A percentile compares a stretch with the other conserved stretches of the same genome.
Conservation (phyloP, 1,139 yeast genomes). For the Citeromyces hawaiiensis region DNA sequence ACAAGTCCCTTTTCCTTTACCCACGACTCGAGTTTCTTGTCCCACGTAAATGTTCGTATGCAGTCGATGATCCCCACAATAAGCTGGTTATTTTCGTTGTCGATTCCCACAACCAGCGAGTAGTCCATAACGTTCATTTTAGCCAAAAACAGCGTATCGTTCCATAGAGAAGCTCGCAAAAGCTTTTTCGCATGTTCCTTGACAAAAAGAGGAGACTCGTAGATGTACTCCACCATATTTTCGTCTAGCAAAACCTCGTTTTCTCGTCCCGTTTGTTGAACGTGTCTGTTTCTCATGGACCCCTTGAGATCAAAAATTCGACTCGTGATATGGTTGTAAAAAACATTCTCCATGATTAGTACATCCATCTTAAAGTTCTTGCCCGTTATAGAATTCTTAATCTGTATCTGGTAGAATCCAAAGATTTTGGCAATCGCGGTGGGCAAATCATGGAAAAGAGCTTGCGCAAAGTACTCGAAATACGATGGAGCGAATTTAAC, state of each 20-base stretch:
- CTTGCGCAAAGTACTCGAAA: constrained; percentile 92
- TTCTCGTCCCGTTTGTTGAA: constrained; percentile 89
- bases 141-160: constrained; percentile 85
- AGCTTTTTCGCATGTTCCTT: constrained; percentile 83
- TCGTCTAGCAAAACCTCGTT: constrained; percentile 93
- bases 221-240: constrained; percentile 95
- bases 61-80: constrained; percentile 95
- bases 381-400: constrained; percentile 65
- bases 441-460: constrained; percentile 87
- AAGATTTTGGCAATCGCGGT: constrained; percentile 89
- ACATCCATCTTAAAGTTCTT: constrained; percentile 80
- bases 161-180: constrained; percentile 80
- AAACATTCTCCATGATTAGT: constrained; percentile 89
- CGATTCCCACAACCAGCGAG: constrained; percentile 87
- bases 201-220: constrained; percentile 91
- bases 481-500: constrained; percentile 93
- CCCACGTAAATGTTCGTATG: constrained; percentile 96
- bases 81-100: constrained; percentile 49
- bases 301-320: constrained; percentile 94
- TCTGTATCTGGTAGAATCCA: constrained; percentile 90
- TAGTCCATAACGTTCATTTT: constrained; percentile 99
- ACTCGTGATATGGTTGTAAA: constrained; percentile 71
- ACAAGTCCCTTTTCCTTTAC: constrained; percentile 90
- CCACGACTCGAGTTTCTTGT: constrained; percentile 96
- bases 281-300: constrained; percentile 95